Evolutionary conservation across 495 filamentous ascomycete genomes (phyloP).

Genomic region (Terfezia claveryi): DNA sequence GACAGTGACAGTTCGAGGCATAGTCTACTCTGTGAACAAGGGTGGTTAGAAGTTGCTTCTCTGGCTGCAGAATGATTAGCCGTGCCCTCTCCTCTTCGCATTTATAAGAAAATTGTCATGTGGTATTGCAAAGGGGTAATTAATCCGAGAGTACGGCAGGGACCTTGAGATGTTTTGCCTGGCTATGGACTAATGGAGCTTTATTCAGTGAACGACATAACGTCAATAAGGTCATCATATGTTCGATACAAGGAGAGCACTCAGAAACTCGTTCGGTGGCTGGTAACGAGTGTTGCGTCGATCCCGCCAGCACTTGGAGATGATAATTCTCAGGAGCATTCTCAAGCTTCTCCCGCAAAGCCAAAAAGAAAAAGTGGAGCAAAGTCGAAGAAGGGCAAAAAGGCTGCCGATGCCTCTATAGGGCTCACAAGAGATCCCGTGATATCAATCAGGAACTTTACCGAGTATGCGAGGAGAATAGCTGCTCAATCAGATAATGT

Average conservation of each 20-base stretch:
- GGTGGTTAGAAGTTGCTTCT: too few species aligned
- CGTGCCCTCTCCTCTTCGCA: too few species aligned
- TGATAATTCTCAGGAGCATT: slow-evolving; percentile 1
- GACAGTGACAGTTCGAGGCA: too few species aligned
- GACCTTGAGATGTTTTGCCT: too few species aligned
- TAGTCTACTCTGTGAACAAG: too few species aligned
- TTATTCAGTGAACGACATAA: not conserved
- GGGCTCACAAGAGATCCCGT: slow-evolving; percentile 1
- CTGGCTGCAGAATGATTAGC: too few species aligned
- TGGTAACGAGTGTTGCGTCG: slow-evolving; percentile 2
- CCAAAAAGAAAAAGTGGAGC: slow-evolving; percentile 3
- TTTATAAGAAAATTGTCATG: too few species aligned
- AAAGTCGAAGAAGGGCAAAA: slow-evolving; percentile 1
- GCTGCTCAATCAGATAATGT: slow-evolving; percentile 1
- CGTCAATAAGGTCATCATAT: slow-evolving; percentile 4
- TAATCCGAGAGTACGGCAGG: too few species aligned
- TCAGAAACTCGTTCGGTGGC: slow-evolving; percentile 6
- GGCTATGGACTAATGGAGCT: too few species aligned
- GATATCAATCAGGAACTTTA: slow-evolving; percentile 4
- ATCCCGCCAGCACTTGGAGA: not conserved
- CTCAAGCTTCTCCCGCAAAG: not conserved
- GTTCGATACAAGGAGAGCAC: slow-evolving; percentile 9
- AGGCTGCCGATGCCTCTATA: not conserved
- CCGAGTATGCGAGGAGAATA: slow-evolving; percentile 6
- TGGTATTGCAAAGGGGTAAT: too few species aligned